A percentile compares a stretch with the other conserved stretches of the same genome.
phyloP scores from a whole-genome alignment of 495 filamentous ascomycete genomes.

The Talaromyces proteolyticus region DNA sequence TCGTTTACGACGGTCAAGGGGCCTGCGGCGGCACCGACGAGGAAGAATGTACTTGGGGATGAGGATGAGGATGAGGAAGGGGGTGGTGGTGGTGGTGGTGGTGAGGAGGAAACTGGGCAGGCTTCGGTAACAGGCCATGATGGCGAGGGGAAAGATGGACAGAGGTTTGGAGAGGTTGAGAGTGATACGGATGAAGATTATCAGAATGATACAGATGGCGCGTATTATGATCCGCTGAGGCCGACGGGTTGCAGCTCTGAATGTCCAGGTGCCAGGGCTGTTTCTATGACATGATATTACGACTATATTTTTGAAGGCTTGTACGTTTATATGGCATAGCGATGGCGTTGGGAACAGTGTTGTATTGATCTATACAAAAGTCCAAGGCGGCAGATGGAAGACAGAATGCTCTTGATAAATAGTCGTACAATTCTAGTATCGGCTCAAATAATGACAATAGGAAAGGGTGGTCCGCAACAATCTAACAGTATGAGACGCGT shows the following conservation, averaged over 20 bases:
- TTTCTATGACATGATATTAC: slow-evolving; percentile 1
- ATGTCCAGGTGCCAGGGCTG: slow-evolving; percentile 22
- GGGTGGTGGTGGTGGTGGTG: slow-evolving; percentile 12
- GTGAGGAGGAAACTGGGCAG: slow-evolving; percentile 52
- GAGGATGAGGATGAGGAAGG: slow-evolving; percentile 33
- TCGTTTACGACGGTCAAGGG: slow-evolving; percentile 48
- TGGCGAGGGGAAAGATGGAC: slow-evolving; percentile 34
- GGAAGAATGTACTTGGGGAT: slow-evolving; percentile 38
- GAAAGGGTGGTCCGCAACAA: neutral
- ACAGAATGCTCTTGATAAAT: neutral
- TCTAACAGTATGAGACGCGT: slow-evolving; percentile 9
- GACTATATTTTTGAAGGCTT: neutral
- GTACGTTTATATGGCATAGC: too few relatives aligned
- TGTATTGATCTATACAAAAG: neutral
- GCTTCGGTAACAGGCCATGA: too few relatives aligned
- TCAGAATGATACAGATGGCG: slow-evolving; percentile 27
- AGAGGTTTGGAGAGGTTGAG: slow-evolving; percentile 10
- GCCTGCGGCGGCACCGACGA: slow-evolving; percentile 12
- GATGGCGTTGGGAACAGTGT: too few relatives aligned
- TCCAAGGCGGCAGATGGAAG: neutral
- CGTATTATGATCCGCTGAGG: slow-evolving; percentile 44
- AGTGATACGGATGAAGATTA: slow-evolving; percentile 44
- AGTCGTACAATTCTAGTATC: slow-evolving; percentile 9
- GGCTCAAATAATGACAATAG: slow-evolving; percentile 5
- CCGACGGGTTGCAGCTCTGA: slow-evolving; percentile 45